Percentiles rank a stretch among this genome's conserved stretches.
Conservation (phyloP, 495 filamentous ascomycete species). For the Neurospora sp. region DNA sequence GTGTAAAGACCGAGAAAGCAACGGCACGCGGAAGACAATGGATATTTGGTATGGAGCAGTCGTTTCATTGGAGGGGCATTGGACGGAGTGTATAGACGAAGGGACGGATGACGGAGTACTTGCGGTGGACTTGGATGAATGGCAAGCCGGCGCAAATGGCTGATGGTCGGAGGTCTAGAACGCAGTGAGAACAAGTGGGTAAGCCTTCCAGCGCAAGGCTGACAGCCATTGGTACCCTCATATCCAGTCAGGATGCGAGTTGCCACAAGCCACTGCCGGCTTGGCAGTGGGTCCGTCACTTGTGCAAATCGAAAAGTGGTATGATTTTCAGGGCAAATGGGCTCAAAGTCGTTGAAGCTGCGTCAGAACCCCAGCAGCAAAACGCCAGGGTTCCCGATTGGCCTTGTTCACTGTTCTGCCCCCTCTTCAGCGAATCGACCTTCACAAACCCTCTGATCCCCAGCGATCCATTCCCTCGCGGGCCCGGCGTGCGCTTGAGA, state of each 20-base stretch:
- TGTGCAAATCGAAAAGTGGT: slow-evolving; percentile 24
- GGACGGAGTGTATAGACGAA: background rate
- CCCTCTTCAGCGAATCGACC: background rate
- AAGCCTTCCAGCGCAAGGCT: slow-evolving; percentile 12
- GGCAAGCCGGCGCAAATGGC: background rate
- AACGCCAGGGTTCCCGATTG: slow-evolving; percentile 13
- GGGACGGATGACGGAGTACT: background rate
- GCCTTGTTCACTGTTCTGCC: background rate
- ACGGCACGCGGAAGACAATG: background rate
- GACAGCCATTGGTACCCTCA: slow-evolving; percentile 10
- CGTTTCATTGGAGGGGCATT: background rate
- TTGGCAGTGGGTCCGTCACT: slow-evolving; percentile 18
- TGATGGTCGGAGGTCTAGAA: slow-evolving; percentile 11
- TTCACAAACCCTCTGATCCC: background rate
- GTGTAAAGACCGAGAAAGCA: background rate
- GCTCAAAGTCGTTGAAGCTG: slow-evolving; percentile 19
- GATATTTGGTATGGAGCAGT: background rate
- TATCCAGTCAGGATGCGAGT: slow-evolving; percentile 8
- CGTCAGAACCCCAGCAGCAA: slow-evolving; percentile 14
- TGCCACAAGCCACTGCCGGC: slow-evolving; percentile 21
- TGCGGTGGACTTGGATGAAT: slow-evolving; percentile 1
- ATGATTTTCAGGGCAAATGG: slow-evolving; percentile 24
- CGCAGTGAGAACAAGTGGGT: background rate
- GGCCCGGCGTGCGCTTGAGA: background rate
- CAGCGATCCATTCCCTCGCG: slow-evolving; percentile 1